Evolutionary conservation across 352 stramenopile genomes (phyloP).

Genomic region (Blastocystis sp.): DNA sequence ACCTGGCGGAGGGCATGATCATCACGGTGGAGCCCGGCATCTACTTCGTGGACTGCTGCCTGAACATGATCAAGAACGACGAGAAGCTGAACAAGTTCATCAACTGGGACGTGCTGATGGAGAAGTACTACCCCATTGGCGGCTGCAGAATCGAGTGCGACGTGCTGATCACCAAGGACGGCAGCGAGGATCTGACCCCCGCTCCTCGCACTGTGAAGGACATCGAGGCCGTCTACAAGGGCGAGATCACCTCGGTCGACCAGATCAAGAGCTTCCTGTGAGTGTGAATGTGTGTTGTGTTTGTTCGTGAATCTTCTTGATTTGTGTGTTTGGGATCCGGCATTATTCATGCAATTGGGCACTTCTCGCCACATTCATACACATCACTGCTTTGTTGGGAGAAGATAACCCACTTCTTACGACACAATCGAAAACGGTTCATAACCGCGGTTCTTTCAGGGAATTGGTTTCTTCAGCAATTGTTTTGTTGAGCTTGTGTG

Average conservation of each 20-base stretch:
- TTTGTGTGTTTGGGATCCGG: not conserved
- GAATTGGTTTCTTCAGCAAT: too few relatives aligned
- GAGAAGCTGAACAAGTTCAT: conserved; percentile 79
- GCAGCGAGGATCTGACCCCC: conserved; percentile 89
- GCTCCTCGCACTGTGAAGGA: conserved; percentile 89
- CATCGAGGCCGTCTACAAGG: conserved; percentile 88
- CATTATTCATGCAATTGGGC: not conserved
- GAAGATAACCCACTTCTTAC: too few relatives aligned
- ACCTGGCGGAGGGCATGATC: conserved; percentile 88
- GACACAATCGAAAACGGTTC: too few relatives aligned
- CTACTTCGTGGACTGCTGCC: conserved; percentile 95
- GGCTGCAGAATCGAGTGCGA: conserved; percentile 96
- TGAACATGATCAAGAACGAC: conserved; percentile 86
- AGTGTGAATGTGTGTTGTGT: not conserved
- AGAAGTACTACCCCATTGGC: conserved; percentile 77
- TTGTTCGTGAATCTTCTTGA: not conserved
- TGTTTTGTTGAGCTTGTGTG: too few relatives aligned
- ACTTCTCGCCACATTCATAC: too few relatives aligned
- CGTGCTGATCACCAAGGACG: conserved; percentile 88
- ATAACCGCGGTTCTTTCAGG: too few relatives aligned
- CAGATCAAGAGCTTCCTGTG: conserved; percentile 67
- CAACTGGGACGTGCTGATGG: conserved; percentile 79
- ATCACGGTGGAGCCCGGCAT: conserved; percentile 95
- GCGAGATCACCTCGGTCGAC: conserved; percentile 57
- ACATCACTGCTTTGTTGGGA: too few relatives aligned